These are phyloP conservation scores for Ogataea angusta DNA, from an alignment of 805 yeast species.

Conservation along the genomic window DNA sequence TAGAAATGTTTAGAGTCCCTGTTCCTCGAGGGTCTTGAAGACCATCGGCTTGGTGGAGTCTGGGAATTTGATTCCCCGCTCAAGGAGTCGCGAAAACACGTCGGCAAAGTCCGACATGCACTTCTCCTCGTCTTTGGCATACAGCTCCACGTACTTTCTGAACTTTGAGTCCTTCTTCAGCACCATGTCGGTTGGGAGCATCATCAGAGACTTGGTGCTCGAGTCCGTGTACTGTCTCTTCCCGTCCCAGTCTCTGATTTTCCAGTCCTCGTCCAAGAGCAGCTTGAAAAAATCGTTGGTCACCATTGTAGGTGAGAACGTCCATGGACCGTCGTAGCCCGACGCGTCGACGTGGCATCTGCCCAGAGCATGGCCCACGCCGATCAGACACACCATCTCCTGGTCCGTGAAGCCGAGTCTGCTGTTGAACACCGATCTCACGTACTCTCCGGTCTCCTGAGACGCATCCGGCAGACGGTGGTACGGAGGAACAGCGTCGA, in stretches of 20 bases:
- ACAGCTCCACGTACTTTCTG: constrained; percentile 43
- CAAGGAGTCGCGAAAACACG: constrained; percentile 51
- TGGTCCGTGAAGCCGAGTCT: constrained; percentile 47
- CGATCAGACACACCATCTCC: constrained; percentile 45
- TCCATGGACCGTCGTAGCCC: constrained; percentile 91
- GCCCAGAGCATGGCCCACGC: constrained; percentile 47
- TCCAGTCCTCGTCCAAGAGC: constrained; percentile 56
- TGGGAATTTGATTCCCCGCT: constrained; percentile 71
- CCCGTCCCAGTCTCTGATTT: constrained; percentile 54
- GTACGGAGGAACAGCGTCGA: constrained; percentile 39
- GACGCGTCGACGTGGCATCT: constrained; percentile 52
- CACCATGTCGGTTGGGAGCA: constrained; percentile 59
- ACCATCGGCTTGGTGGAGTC: constrained; percentile 39
- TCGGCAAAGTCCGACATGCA: constrained; percentile 49
- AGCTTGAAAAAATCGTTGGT: constrained; percentile 70
- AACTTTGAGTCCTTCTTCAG: constrained; percentile 45
- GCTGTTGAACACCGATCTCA: constrained; percentile 39
- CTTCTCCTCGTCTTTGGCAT: constrained; percentile 47
- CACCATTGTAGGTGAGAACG: constrained; percentile 71
- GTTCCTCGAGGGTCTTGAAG: constrained; percentile 71
- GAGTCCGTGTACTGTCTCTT: constrained; percentile 62
- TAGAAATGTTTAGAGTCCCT: constrained; percentile 33
- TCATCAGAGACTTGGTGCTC: constrained; percentile 51
- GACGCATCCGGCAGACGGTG: constrained; percentile 52
- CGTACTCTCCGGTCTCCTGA: constrained; percentile 41